Evolutionary conservation across 2,329 filamentous ascomycete genomes (phyloP).

Genomic region (Daldinia sp.): DNA sequence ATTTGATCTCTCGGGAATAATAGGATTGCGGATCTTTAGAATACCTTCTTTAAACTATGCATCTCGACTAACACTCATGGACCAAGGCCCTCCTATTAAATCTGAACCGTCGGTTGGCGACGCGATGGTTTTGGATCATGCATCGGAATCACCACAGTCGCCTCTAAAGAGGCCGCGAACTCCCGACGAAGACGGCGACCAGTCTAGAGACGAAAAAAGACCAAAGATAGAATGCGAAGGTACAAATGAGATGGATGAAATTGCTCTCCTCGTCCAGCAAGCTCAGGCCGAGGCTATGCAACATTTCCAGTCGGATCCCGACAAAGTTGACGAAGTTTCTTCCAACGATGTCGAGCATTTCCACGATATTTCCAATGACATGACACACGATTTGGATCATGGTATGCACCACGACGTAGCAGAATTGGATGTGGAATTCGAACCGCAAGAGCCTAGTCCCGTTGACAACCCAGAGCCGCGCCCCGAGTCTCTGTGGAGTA

Average conservation of each 20-base stretch:
- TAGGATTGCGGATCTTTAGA: no score
- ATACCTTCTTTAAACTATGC: not conserved
- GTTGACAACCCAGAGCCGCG: slow-evolving; percentile 36
- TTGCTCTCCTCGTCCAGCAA: slow-evolving; percentile 45
- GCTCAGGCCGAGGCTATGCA: slow-evolving; percentile 45
- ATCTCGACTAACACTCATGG: slow-evolving; percentile 17
- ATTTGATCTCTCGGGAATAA: not conserved
- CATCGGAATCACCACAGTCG: slow-evolving; percentile 33
- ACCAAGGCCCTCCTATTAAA: slow-evolving; percentile 45
- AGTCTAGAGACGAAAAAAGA: slow-evolving; percentile 43
- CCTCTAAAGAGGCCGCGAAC: slow-evolving; percentile 44
- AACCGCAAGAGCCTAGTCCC: slow-evolving; percentile 29
- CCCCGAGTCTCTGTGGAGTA: slow-evolving; percentile 46
- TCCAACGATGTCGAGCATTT: slow-evolving; percentile 21
- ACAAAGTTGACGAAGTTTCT: slow-evolving; percentile 24
- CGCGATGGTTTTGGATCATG: slow-evolving; percentile 38
- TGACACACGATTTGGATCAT: slow-evolving; percentile 5
- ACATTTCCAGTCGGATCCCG: slow-evolving; percentile 37
- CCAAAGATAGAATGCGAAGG: slow-evolving; percentile 41
- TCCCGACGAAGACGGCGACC: slow-evolving; percentile 31
- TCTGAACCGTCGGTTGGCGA: slow-evolving; percentile 39
- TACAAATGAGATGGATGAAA: slow-evolving; percentile 37
- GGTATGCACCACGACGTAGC: slow-evolving; percentile 17
- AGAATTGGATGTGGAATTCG: slow-evolving; percentile 26
- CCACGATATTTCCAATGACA: slow-evolving; percentile 20